phyloP scores from a whole-genome alignment of 768 basidiomycete species.

The Cystobasidium ongulense region DNA sequence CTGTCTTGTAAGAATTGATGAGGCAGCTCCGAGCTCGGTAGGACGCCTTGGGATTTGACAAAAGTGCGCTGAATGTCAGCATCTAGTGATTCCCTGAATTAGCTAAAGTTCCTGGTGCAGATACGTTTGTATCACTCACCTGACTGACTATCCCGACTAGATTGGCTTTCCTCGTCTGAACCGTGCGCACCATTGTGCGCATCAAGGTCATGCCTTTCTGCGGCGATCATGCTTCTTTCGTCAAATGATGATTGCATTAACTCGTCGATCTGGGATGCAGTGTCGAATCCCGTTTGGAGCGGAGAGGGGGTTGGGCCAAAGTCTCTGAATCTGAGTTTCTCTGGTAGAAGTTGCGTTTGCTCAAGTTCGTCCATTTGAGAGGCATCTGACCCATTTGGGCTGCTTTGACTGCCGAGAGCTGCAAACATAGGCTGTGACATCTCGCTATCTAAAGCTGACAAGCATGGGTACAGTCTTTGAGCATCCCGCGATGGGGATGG shows the following conservation, averaged over 20 bases:
- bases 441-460: not conserved
- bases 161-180: not conserved
- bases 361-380: slow-evolving; percentile 16
- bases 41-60: not conserved
- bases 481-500: not conserved
- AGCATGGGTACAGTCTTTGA: not conserved
- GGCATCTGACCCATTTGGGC: not conserved
- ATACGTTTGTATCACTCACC: not conserved
- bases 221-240: not conserved
- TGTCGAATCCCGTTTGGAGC: not conserved
- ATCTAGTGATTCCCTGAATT: not conserved
- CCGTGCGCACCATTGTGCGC: not conserved
- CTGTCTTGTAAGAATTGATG: not conserved
- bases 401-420: not conserved
- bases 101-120: not conserved
- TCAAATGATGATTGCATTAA: not conserved
- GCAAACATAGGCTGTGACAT: not conserved
- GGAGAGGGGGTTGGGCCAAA: not conserved
- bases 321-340: not conserved
- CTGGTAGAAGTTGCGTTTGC: not conserved
- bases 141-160: not conserved
- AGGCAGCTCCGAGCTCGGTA: not conserved
- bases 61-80: not conserved
- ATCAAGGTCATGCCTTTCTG: not conserved
- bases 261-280: slow-evolving; percentile 7